Base-by-base conservation (phyloP, 495 filamentous ascomycete genomes). In the Tuber magnatum region DNA sequence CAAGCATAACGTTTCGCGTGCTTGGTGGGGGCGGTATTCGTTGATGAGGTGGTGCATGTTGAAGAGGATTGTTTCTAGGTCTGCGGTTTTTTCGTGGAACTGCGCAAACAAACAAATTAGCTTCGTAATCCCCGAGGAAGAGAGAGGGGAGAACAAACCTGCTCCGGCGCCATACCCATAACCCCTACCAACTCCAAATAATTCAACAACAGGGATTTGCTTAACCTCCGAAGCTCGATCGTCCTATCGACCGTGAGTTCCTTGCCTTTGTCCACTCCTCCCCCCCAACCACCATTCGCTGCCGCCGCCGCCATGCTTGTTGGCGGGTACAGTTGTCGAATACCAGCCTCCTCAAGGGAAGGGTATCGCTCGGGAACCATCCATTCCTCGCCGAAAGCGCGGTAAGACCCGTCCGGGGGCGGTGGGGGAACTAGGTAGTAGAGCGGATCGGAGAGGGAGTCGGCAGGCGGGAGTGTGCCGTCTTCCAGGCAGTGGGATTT, bases 11-110 rank as follows among this genome's bases (percentile, higher is more conserved):
- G 90, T 93, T 84, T 98, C 96, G 51, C 95, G 86, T 39, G 94
- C 94, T 83, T 99, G 96, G 83, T 99, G 95, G 3, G 95, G 96
- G 38, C 95, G 90, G 83, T 97, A 98, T 75, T 95, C 90, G 83
- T 99, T 99, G 70, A 97, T 88, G 32, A 94, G 87, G 77, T 94
- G 92, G 83, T 97, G 93, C 72, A 94, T 91, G 84, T 98, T 97
- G 80, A 93, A 89, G 74, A 94, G 90, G 6, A 97, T 80, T 39
- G 89, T 92, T 78, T 89, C 86, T n/a, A 99, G 78, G 79, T 97
- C 90, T 4, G 88, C 84, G 41, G 94, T 86, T 80, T 94, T 94
- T 28, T 90, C 86, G 73, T 78, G 38, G 73, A 74, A 69, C 41
- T 35, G 10, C 68, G 69, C 32, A 43, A 71, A 28, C 48, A 32